Base-by-base conservation (phyloP, 169 alveolate species). In the Cryptosporidium muris region DNA sequence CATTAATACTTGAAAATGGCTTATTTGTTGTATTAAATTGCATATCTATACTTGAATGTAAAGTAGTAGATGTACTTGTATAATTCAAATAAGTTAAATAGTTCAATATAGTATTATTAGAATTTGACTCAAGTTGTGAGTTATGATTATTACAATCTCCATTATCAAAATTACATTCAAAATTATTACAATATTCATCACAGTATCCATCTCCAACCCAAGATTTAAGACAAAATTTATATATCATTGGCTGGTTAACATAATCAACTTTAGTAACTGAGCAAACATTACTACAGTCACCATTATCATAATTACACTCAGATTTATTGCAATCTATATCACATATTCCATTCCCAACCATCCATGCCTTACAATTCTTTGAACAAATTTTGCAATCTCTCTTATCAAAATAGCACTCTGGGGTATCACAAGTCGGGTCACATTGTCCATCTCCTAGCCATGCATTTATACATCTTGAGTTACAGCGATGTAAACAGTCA, bases 401-500 rank as follows among this genome's bases (percentile, higher is more conserved):
- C n/a, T 81, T 89, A 51, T 90, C 93, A 60, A 66, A 90, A 65
- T 51, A 64, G 66, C 93, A 90, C 34, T 81, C 91, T 51, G 63
- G 66, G 36, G 80, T 66, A 65, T 90, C 90, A 80, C 93, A 90
- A n/a, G 60, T 82, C 16, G 89, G 82, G 68, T 90, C 93, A 45
- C 93, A 90, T 88, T 91, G 90, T n/a, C 92, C 92, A 67, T 90
- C 93, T 11, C 90, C 92, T 58, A 88, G 85, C 93, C 93, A 90
- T 16, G 49, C 60, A 36, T 58, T 74, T 47, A 74, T 74, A 54
- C 85, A 74, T 14, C 67, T 74, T 49, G 92, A 90, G n/a, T 90
- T 81, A 43, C 90, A 88, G 40, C 82, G 81, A 74, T 80, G 89
- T 14, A 66, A 12, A 63, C 89, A 81, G 14, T 81, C 89, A 54